Evolutionary conservation across 129 eudicot genomes (phyloP), one percentile per base, ranked within the genome.

Genomic region (Escallonia rubra): DNA sequence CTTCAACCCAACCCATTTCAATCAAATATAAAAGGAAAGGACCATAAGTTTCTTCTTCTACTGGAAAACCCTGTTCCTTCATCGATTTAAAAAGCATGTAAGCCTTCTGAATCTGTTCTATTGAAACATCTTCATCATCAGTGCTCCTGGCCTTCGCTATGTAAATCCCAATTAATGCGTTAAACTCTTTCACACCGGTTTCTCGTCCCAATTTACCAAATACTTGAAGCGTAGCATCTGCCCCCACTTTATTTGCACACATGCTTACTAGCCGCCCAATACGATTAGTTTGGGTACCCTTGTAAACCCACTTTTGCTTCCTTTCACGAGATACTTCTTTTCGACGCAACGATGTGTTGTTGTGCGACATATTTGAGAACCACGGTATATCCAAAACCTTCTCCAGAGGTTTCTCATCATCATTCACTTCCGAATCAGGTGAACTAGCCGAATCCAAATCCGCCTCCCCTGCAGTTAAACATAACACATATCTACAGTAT

Each of bases 41-140:
- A 14, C 99, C 92, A 77, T 86, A 89, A 8, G 84, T 78, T 56
- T 58, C 82, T 78, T 93, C 95, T 67, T 74, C 79, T 7, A 93
- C 74, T 71, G 72, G 67, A 70, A 89, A 87, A 56, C 99, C 99
- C 7, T 60, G 80, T 61, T 86, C 88, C 78, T 64, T 82, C 82
- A 93, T 80, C 43, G 61, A 14, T 65, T 79, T 76, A 51, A 93
- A 80, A 40, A 87, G 38, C 65, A 69, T 78, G 64, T 82, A 86
- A 3, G 87, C 95, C 81, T 71, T 83, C 61, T 69, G 83, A 47
- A 84, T 72, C 78, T 86, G 83, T 42, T 78, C 79, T 34, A 86
- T 34, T 63, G 80, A 56, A 62, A 54, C 74, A 43, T 87, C 91
- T 66, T 86, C 93, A 65, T 93, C 99, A 52, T 81, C 76, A 44